These are phyloP conservation scores for Ascochyta viciae-villosae DNA, from an alignment of 2,329 filamentous ascomycete species.

Conservation along the genomic window DNA sequence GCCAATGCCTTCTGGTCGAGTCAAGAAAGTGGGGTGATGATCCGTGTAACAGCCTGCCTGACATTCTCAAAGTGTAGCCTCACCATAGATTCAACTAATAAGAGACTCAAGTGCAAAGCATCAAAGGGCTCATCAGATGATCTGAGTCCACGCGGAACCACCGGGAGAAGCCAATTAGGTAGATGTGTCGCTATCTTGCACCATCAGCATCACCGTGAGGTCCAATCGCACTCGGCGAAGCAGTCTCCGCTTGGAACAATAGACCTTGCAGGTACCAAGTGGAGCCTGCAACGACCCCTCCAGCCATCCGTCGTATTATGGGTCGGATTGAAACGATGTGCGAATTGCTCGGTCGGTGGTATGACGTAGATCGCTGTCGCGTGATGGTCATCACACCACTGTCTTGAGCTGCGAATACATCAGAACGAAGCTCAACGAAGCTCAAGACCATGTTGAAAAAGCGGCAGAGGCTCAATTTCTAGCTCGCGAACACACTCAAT, in stretches of 20 bases:
- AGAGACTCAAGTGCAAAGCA: not conserved
- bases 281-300: slow-evolving; percentile 19
- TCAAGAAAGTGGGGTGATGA: slow-evolving; percentile 2
- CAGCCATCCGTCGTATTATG: slow-evolving; percentile 9
- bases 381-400: slow-evolving; percentile 40
- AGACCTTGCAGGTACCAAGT: slow-evolving; percentile 29
- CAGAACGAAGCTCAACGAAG: slow-evolving; percentile 2
- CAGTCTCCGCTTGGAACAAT: slow-evolving; percentile 10
- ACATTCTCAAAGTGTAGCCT: not conserved
- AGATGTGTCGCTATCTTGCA: slow-evolving; percentile 16
- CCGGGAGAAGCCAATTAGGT: slow-evolving; percentile 11
- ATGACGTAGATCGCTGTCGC: slow-evolving; percentile 43
- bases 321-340: slow-evolving; percentile 31
- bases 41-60: slow-evolving; percentile 1
- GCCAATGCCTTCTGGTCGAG: not conserved
- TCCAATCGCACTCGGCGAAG: slow-evolving; percentile 16
- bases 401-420: slow-evolving; percentile 16
- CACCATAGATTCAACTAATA: not conserved
- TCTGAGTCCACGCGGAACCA: slow-evolving; percentile 1
- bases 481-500: slow-evolving; percentile 13
- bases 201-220: slow-evolving; percentile 8
- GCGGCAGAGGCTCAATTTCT: slow-evolving; percentile 32
- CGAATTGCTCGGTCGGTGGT: slow-evolving; percentile 24
- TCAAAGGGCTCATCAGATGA: slow-evolving; percentile 12
- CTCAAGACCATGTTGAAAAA: slow-evolving; percentile 2